phyloP scores from a whole-genome alignment of 2,329 filamentous ascomycete genomes.

The Pseudogymnoascus sp. region DNA sequence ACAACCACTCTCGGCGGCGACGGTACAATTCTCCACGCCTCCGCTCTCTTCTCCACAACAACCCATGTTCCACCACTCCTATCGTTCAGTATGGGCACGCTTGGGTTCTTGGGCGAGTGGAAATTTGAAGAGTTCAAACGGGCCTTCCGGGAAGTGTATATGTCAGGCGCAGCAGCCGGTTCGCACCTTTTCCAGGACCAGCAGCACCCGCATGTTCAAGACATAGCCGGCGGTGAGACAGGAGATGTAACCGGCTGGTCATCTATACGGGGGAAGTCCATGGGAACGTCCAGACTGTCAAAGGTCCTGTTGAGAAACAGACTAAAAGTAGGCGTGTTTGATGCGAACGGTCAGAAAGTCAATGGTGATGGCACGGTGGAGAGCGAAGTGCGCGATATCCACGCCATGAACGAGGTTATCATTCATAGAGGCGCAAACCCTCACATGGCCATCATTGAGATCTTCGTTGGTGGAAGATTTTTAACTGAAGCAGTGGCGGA shows the following conservation, averaged over 20 bases:
- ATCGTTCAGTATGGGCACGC: conserved; percentile 92
- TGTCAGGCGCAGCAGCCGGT: conserved; percentile 53
- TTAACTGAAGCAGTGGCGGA: conserved; percentile 92
- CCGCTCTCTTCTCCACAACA: conserved; percentile 76
- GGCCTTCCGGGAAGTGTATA: conserved; percentile 87
- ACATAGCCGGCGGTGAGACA: conserved; percentile 14
- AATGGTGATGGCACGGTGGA: conserved; percentile 29
- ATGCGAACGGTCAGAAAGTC: conserved; percentile 55
- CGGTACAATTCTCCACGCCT: conserved; percentile 79
- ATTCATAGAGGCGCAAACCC: conserved; percentile 86
- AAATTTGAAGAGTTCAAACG: conserved; percentile 88
- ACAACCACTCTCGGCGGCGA: conserved; percentile 89
- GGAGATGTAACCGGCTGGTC: conserved; percentile 54
- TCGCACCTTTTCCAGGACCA: conserved; percentile 26
- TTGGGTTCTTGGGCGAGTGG: conserved; percentile 95
- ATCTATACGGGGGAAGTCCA: conserved; percentile 67
- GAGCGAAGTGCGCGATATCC: conserved; percentile 33
- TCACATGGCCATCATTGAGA: conserved; percentile 84
- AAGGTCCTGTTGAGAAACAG: conserved; percentile 81
- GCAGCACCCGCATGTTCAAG: conserved; percentile 24
- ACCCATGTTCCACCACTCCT: conserved; percentile 80
- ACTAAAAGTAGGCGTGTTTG: conserved; percentile 77
- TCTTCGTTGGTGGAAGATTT: conserved; percentile 81
- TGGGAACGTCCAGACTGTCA: conserved; percentile 65
- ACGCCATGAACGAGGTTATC: conserved; percentile 90